A percentile compares a stretch with the other conserved stretches of the same genome.
Evolutionary conservation across 164 flowering plant genomes (phyloP).

Genomic region (Vitis amurensis): DNA sequence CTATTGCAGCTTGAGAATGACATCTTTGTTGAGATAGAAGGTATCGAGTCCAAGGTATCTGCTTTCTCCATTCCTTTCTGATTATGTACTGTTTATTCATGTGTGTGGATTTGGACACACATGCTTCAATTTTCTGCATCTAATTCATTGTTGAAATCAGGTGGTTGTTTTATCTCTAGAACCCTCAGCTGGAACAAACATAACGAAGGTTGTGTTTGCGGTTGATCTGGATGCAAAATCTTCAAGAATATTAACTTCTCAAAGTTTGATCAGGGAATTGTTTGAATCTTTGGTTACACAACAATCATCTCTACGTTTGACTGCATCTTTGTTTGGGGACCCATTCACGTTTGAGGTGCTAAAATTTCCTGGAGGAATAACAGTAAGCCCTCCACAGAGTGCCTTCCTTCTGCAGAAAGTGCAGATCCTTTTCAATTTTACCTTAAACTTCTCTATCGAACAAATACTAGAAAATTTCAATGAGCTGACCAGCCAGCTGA

Average conservation of each 20-base stretch:
- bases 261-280: slow-evolving; percentile 56
- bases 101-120: not conserved
- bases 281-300: slow-evolving; percentile 49
- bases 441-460: slow-evolving; percentile 71
- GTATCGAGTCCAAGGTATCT: slow-evolving; percentile 40
- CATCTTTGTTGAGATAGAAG: slow-evolving; percentile 59
- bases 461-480: slow-evolving; percentile 59
- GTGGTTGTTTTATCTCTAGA: slow-evolving; percentile 63
- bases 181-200: slow-evolving; percentile 45
- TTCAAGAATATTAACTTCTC: slow-evolving; percentile 35
- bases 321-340: slow-evolving; percentile 64
- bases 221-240: slow-evolving; percentile 51
- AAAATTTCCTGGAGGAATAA: slow-evolving; percentile 80
- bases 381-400: slow-evolving; percentile 64
- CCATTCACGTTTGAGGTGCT: slow-evolving; percentile 75
- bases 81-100: not conserved
- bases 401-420: slow-evolving; percentile 75
- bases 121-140: not conserved
- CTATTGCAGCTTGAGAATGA: slow-evolving; percentile 53
- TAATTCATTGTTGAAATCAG: slow-evolving; percentile 39
- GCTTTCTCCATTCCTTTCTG: not conserved
- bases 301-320: slow-evolving; percentile 49
- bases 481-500: slow-evolving; percentile 61
- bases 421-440: slow-evolving; percentile 71
- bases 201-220: slow-evolving; percentile 69